Evolutionary conservation across 768 basidiomycete genomes (phyloP), one percentile per base, ranked within the genome.

Genomic region (Daedaleopsis nitida): DNA sequence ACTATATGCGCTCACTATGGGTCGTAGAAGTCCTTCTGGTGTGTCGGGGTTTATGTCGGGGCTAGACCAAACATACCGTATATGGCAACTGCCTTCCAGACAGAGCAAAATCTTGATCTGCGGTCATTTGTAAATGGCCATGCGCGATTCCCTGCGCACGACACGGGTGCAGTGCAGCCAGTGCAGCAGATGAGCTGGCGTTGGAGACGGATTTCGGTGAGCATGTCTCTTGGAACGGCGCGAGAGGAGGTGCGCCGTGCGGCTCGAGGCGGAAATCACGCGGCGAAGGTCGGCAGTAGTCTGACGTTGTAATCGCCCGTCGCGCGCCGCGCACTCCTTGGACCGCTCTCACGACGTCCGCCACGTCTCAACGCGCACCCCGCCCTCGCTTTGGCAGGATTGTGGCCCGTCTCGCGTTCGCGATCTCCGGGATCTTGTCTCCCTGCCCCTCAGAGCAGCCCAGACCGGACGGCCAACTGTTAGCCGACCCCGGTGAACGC

Each of bases 291-390:
- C 57, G 61, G 52, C 42, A 59, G 47, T 55, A 55, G 55, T 52
- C 43, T 63, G 61, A 57, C 57, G 62, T 44, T 52, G 62, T 58
- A 63, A 42, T 58, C 52, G 52, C 57, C 52, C 50, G 52, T 51
- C 39, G 37, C 59, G 47, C 32, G 55, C 60, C 34, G 60, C 34
- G 60, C 60, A 52, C 62, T 43, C 52, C 53, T 49, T 56, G 38
- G 38, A 39, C 54, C 54, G 49, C 62, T 59, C 62, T 58, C 62
- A 59, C 57, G 57, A 63, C 62, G 49, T 58, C 27, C 62, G 47
- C 57, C 32, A 62, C 60, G 55, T 44, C 55, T 51, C 51, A n/a
- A 53, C 60, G 42, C 38, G 47, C 24, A 51, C 32, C 34, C 24
- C 52, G 49, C 54, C 32, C 48, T 19, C 24, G 19, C 43, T 35